Conservation (phyloP, 768 basidiomycete species). For the Chalciporus sphaerocephalus region DNA sequence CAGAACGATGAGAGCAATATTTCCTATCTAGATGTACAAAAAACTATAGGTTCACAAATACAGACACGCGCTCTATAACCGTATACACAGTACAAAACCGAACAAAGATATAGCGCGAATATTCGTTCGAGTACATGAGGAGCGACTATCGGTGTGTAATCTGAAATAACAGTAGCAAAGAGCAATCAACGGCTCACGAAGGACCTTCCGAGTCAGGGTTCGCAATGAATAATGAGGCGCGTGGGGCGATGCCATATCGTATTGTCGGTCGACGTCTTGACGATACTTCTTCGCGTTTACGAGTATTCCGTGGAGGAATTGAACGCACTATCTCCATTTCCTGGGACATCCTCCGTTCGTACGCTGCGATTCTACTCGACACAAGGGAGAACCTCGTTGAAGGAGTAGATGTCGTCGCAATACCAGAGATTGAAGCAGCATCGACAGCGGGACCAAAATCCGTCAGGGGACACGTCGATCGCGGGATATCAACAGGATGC, state of each 20-base stretch:
- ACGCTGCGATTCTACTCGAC: constrained; percentile 50
- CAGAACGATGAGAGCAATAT: too few relatives aligned
- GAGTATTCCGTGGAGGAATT: constrained; percentile 38
- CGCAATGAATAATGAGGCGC: constrained; percentile 63
- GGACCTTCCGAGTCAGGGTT: constrained; percentile 45
- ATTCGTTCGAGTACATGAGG: neutral
- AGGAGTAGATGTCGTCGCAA: neutral
- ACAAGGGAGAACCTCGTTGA: constrained; percentile 31
- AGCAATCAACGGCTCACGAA: constrained; percentile 9
- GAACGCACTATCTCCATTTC: constrained; percentile 40
- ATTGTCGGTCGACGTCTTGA: constrained; percentile 39
- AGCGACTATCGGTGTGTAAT: constrained; percentile 1
- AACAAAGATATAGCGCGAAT: neutral
- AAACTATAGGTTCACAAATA: neutral
- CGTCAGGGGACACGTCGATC: constrained; percentile 9
- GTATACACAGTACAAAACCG: neutral
- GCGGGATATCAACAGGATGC: constrained; percentile 16
- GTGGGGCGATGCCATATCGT: constrained; percentile 63
- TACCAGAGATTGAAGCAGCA: constrained; percentile 3
- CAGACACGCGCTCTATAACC: neutral
- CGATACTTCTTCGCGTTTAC: constrained; percentile 39
- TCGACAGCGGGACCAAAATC: constrained; percentile 1
- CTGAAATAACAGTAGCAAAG: neutral
- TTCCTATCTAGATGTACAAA: neutral
- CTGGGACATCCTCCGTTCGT: constrained; percentile 56